Evolutionary conservation across 2,329 filamentous ascomycete species (phyloP).

Genomic region (Pseudocercospora cruenta): DNA sequence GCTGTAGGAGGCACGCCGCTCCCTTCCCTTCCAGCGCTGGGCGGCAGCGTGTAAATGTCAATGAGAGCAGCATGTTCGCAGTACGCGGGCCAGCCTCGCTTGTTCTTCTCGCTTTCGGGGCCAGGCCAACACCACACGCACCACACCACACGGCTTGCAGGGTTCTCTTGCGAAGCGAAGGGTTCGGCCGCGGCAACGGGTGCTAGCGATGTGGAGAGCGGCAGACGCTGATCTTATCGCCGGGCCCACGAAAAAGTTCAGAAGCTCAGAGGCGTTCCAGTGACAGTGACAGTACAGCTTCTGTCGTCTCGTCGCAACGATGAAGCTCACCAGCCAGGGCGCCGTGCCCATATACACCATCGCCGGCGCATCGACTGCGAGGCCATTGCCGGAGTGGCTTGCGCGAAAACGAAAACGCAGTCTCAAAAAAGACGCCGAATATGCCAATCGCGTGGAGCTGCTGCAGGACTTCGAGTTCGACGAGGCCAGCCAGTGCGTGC

Average conservation of each 20-base stretch:
- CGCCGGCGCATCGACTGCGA: slow-evolving; percentile 83
- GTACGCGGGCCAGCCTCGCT: background rate
- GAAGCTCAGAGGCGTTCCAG: background rate
- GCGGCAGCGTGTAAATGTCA: background rate
- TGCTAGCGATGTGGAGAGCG: background rate
- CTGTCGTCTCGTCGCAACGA: slow-evolving; percentile 40
- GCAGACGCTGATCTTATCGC: background rate
- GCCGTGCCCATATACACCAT: slow-evolving; percentile 92
- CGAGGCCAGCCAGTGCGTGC: slow-evolving; percentile 87
- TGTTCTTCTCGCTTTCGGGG: too few relatives aligned
- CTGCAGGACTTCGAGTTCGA: slow-evolving; percentile 98
- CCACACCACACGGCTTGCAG: too few relatives aligned
- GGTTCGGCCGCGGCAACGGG: background rate
- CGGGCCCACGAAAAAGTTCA: background rate
- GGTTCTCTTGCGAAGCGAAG: too few relatives aligned
- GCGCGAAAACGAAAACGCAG: slow-evolving; percentile 85
- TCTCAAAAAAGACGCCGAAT: slow-evolving; percentile 89
- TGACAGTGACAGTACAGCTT: too few relatives aligned
- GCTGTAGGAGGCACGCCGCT: background rate
- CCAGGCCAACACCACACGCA: too few relatives aligned
- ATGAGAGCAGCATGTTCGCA: background rate
- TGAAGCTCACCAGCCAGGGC: slow-evolving; percentile 83
- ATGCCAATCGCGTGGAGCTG: slow-evolving; percentile 89
- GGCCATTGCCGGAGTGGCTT: slow-evolving; percentile 93
- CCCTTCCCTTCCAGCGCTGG: background rate